Conservation (phyloP, 306 rosid genomes). For the Malus fusca region DNA sequence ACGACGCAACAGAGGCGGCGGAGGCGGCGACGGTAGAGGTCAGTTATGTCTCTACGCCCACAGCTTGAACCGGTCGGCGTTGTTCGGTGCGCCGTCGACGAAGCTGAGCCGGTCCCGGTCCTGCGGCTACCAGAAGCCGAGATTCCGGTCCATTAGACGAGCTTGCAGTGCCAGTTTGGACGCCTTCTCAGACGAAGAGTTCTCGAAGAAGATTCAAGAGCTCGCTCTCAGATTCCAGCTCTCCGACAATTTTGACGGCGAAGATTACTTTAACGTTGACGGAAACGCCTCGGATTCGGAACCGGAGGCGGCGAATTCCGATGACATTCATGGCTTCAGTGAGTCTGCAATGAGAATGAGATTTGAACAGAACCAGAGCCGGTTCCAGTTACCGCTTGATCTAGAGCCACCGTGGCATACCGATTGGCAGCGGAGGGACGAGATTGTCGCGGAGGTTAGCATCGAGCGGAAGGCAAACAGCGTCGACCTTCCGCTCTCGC, state of each 20-base stretch:
- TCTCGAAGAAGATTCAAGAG: constrained; percentile 65
- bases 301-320: not conserved
- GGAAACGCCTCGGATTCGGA: constrained; percentile 7
- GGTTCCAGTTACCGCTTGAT: not conserved
- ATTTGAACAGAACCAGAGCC: not conserved
- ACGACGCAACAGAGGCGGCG: constrained; percentile 27
- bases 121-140: constrained; percentile 12
- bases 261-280: not conserved
- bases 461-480: constrained; percentile 82
- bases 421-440: constrained; percentile 43
- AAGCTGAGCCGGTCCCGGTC: constrained; percentile 40
- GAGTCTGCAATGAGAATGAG: not conserved
- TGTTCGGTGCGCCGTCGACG: constrained; percentile 27
- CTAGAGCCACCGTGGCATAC: constrained; percentile 49
- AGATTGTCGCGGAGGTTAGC: constrained; percentile 38
- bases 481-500: constrained; percentile 74
- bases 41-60: constrained; percentile 26
- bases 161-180: constrained; percentile 56
- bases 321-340: not conserved
- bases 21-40: constrained; percentile 20
- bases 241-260: constrained; percentile 10
- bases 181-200: constrained; percentile 72
- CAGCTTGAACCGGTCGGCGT: constrained; percentile 31
- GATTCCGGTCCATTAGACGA: constrained; percentile 22
- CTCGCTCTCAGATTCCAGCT: constrained; percentile 56